A percentile compares a stretch with the other conserved stretches of the same genome.
Evolutionary conservation across 2,329 filamentous ascomycete species (phyloP).

Genomic region (Trichoderma breve): DNA sequence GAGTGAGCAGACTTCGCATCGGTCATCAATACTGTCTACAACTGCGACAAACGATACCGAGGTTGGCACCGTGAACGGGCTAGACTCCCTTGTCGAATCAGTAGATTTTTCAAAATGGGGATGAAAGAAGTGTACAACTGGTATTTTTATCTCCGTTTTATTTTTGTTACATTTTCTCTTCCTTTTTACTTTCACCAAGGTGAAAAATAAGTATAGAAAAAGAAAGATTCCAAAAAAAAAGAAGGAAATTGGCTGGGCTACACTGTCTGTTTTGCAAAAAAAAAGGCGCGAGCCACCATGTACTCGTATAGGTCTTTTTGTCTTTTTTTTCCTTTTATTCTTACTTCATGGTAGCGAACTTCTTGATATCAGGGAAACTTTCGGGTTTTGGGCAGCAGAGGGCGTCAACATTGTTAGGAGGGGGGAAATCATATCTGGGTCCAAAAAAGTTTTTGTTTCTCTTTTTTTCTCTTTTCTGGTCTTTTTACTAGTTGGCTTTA

Average conservation of each 20-base stretch:
- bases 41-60: conserved; percentile 57
- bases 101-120: conserved; percentile 43
- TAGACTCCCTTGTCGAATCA: conserved; percentile 36
- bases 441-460: conserved; percentile 28
- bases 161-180: background rate
- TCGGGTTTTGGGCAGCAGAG: conserved; percentile 30
- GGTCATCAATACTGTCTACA: conserved; percentile 56
- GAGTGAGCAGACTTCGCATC: conserved; percentile 56
- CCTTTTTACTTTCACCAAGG: background rate
- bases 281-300: conserved; percentile 15
- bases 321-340: background rate
- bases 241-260: background rate
- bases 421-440: conserved; percentile 9
- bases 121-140: conserved; percentile 22
- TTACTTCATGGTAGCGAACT: background rate
- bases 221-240: background rate
- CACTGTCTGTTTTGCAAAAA: conserved; percentile 5
- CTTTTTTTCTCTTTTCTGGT: conserved; percentile 19
- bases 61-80: conserved; percentile 34
- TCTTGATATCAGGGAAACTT: background rate
- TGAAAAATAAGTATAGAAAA: background rate
- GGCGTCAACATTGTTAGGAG: conserved; percentile 28
- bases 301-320: conserved; percentile 11
- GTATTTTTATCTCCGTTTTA: background rate
- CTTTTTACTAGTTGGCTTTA: background rate